Evolutionary conservation across 768 basidiomycete species (phyloP), one percentile per base, ranked within the genome.

Genomic region (Strobilomyces dryophilus): DNA sequence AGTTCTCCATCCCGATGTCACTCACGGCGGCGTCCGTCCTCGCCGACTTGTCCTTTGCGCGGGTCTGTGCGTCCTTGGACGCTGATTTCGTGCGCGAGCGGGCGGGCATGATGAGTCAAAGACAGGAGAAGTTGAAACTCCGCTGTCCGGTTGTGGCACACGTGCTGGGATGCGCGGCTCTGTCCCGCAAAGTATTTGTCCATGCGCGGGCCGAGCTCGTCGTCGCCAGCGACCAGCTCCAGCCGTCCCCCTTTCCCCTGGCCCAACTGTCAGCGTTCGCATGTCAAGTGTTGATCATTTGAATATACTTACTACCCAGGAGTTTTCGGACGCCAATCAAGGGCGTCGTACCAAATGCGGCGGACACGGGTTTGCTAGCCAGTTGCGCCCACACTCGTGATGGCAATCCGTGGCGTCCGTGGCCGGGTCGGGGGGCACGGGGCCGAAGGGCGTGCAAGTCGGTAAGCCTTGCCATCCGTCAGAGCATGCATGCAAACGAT

Each of bases 41-140:
- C 32, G 54, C 15, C 18, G 20, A 10, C 35, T 58, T 68, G 48
- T 67, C 59, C 15, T 61, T 69, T 18, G 57, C 4, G 17, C 59
- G 58, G 29, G 45, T 26, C 17, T 49, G 46, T 18, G 49, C 20
- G 31, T 56, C 58, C 46, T 57, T 61, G 42, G 64, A 35, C 43
- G 57, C 24, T 14, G 77, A 64, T 63, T 73, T 75, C 35, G 75
- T 73, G 54, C 73, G 75, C 49, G 79, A 70, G 51, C 79, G 78
- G 51, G 76, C 75, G 47, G 73, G 74, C 79, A 79, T 79, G 52
- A 43, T 51, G 53, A 61, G 61, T 61, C 55, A 61, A 49, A 70
- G 53, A 65, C 57, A 71, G 56, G 52, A 58, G 41, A 18, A 58
- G 53, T 69, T 69, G 14, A 66, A 68, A 69, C 68, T 71, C 68